Conservation (phyloP, 2,329 filamentous ascomycete species). For the Epichloe sibirici region DNA sequence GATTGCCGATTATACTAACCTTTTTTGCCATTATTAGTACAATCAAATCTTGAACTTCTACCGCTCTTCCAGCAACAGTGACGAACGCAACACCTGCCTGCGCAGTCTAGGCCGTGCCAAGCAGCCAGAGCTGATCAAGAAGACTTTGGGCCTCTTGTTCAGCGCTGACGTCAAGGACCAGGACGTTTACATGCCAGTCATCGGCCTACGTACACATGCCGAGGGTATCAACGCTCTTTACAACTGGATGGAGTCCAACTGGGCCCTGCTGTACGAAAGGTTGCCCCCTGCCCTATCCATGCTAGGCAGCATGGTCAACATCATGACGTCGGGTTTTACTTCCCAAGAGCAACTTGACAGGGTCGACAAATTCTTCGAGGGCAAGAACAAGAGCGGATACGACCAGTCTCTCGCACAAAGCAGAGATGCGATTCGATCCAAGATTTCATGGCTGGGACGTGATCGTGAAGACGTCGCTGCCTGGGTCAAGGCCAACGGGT, state of each 20-base stretch:
- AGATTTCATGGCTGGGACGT: conserved; percentile 31
- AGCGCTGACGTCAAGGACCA: conserved; percentile 82
- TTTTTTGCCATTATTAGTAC: conserved; percentile 39
- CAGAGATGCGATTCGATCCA: conserved; percentile 71
- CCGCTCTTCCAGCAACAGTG: conserved; percentile 53
- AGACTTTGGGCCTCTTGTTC: conserved; percentile 63
- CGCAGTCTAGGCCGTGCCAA: conserved; percentile 70
- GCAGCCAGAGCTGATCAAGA: conserved; percentile 67
- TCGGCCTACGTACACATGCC: conserved; percentile 63
- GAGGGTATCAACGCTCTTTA: conserved; percentile 73
- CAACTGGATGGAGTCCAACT: conserved; percentile 75
- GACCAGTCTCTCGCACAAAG: conserved; percentile 85
- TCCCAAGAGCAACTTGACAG: conserved; percentile 61
- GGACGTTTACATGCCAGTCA: conserved; percentile 82
- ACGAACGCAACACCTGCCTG: conserved; percentile 86
- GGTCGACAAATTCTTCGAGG: conserved; percentile 69
- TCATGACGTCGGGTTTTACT: conserved; percentile 73
- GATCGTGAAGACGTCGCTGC: conserved; percentile 14
- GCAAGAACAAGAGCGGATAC: conserved; percentile 73
- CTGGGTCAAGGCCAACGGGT: conserved; percentile 15
- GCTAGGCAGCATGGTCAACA: conserved; percentile 71
- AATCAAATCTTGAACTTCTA: conserved; percentile 65
- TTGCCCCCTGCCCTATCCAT: conserved; percentile 80
- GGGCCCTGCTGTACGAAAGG: conserved; percentile 70
- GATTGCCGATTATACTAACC: not conserved